A percentile compares a stretch with the other conserved stretches of the same genome.
These are phyloP conservation scores for Lachancea nothofagi DNA, from an alignment of 805 yeast species.

Conservation along the genomic window DNA sequence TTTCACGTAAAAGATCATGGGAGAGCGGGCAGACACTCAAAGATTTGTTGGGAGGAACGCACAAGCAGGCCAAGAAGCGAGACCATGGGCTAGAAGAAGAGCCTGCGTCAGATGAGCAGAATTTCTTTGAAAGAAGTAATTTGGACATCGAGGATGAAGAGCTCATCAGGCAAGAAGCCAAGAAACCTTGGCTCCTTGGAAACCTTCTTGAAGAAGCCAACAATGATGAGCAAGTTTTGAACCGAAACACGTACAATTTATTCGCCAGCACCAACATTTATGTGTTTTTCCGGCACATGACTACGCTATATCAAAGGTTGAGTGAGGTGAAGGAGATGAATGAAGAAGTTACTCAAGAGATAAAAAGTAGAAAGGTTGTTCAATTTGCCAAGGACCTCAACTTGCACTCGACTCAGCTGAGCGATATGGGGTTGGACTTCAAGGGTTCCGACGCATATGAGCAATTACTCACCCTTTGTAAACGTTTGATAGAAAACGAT, in stretches of 20 bases:
- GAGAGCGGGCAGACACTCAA: slow-evolving; percentile 50
- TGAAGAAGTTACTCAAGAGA: slow-evolving; percentile 64
- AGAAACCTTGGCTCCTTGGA: slow-evolving; percentile 34
- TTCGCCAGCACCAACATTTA: slow-evolving; percentile 87
- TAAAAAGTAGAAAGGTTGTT: slow-evolving; percentile 55
- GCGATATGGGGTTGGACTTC: slow-evolving; percentile 73
- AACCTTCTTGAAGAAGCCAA: slow-evolving; percentile 30
- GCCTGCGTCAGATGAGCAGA: slow-evolving; percentile 21
- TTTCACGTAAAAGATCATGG: slow-evolving; percentile 30
- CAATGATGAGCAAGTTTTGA: slow-evolving; percentile 26
- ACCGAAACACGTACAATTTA: slow-evolving; percentile 60
- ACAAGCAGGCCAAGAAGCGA: slow-evolving; percentile 17
- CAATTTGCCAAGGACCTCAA: slow-evolving; percentile 85
- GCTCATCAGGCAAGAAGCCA: slow-evolving; percentile 26
- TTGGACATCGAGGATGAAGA: slow-evolving; percentile 23
- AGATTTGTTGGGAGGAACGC: slow-evolving; percentile 50
- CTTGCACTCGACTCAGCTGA: slow-evolving; percentile 71
- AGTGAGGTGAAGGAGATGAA: slow-evolving; percentile 70
- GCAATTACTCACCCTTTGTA: slow-evolving; percentile 72
- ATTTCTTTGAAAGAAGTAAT: slow-evolving; percentile 30
- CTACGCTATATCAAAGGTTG: slow-evolving; percentile 75
- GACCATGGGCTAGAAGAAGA: slow-evolving; percentile 22
- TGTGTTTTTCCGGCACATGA: slow-evolving; percentile 80
- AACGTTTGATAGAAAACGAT: slow-evolving; percentile 77
- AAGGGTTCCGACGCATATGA: slow-evolving; percentile 64